Evolutionary conservation across 1,284 basidiomycete genomes (phyloP), one percentile per base, ranked within the genome.

Genomic region (Ceratobasidium papillatum): DNA sequence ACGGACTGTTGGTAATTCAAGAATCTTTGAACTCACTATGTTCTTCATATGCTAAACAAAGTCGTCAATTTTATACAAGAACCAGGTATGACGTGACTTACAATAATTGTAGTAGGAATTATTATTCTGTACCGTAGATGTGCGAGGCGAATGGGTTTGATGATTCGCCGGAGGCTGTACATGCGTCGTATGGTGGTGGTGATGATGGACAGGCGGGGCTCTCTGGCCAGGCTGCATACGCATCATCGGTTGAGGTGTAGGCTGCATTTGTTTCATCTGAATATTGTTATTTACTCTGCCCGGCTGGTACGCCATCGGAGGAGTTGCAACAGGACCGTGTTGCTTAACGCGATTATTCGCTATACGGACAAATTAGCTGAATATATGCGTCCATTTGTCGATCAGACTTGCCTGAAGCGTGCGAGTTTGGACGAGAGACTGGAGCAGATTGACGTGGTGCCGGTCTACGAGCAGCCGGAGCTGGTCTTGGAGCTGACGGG

Each of bases 1-100:
- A 19, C 19, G 14, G 17, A 58, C n/a, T n/a, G n/a, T n/a, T n/a
- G n/a, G n/a, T n/a, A n/a, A n/a, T n/a, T n/a, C n/a, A n/a, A n/a
- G n/a, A n/a, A n/a, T n/a, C n/a, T n/a, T 32, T 32, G 14, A 58
- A 49, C 62, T 47, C 7, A 64, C 62, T 32, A 22, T 49, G 22
- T 47, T 47, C 22, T n/a, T 64, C 43, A 27, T 64, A 49, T 2
- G 62, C 62, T 64, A 47, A 9, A 47, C 12, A 49, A 49, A 32
- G 27, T 47, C 4, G 30, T 34, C 25, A 4, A 45, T 38, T 11
- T 3, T 22, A 22, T 11, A 27, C n/a, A n/a, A 43, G 14, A 25
- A 5, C 12, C 1, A 1, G 38, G 22, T 3, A 25, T 3, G 2
- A 43, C 27, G n/a, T n/a, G 22, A 34, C 43, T 64, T 19, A 64